These are phyloP conservation scores for Apiospora arundinis DNA, from an alignment of 2,329 filamentous ascomycete species.

Conservation along the genomic window DNA sequence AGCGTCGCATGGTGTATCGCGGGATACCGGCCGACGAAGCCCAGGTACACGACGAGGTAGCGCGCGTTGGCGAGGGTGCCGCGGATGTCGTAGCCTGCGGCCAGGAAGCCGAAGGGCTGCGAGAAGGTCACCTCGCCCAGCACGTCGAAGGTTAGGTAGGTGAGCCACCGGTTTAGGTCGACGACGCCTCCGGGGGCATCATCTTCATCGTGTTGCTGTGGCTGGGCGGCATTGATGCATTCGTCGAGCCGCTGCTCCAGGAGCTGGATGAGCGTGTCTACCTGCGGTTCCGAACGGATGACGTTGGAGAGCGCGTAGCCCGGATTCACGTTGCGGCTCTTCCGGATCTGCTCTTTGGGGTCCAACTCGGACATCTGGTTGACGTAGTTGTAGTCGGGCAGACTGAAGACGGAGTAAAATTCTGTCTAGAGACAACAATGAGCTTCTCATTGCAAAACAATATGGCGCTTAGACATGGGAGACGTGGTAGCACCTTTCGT, in stretches of 20 bases:
- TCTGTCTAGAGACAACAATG: conserved; percentile 41
- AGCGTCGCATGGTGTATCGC: conserved; percentile 36
- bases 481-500: conserved; percentile 38
- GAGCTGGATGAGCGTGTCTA: conserved; percentile 27
- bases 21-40: conserved; percentile 34
- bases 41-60: conserved; percentile 29
- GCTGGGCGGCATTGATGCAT: conserved; percentile 26
- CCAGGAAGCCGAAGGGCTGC: conserved; percentile 40
- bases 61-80: conserved; percentile 37
- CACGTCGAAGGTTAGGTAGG: conserved; percentile 41
- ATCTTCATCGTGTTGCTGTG: no score
- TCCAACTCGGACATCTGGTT: conserved; percentile 48
- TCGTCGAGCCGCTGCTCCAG: conserved; percentile 30
- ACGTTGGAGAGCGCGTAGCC: conserved; percentile 42
- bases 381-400: conserved; percentile 48
- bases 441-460: conserved; percentile 47
- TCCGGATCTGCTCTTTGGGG: conserved; percentile 40
- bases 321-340: conserved; percentile 39
- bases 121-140: conserved; percentile 41
- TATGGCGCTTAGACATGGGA: conserved; percentile 43
- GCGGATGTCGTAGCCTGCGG: conserved; percentile 39
- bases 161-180: conserved; percentile 33
- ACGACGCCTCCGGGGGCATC: conserved; percentile 28
- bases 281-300: conserved; percentile 28
- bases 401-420: conserved; percentile 43